Base-by-base conservation (phyloP, 805 yeast genomes). In the Maudiozyma serrabonitensis region DNA sequence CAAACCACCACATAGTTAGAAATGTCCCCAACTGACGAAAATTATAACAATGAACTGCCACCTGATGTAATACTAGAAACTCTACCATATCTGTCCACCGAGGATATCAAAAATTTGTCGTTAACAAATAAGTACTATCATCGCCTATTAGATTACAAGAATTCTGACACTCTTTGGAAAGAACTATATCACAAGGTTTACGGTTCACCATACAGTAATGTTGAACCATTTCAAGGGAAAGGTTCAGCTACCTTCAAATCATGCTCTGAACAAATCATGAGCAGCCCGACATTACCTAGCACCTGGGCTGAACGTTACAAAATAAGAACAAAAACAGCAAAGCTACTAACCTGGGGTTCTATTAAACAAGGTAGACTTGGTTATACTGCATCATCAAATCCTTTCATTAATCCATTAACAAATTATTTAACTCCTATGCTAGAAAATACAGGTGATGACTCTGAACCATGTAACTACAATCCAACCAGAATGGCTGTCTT, bases 311-410 rank as follows among this genome's bases (percentile, higher is more conserved):
- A 59, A n/a, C 41, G 61, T 7, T 66, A 56, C 50, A 47, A 56
- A 5, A 16, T 54, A 16, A 50, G 69, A 26, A 45, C 59, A 3
- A 45, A 51, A 8, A 47, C 57, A 12, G 54, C 63, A 6, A 47
- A 50, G n/a, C 38, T 66, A 3, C 61, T 60, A 43, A 62, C 68
- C 0, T 66, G 69, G 69, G 69, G 69, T 0, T 62, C 65, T 38
- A 41, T 62, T 7, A 61, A 57, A 43, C 64, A 64, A 46, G 63
- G 63, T 18, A 53, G 69, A 40, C 49, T 66, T 16, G 69, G 69
- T 2, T 66, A 55, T 41, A 62, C 64, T 1, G 55, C 57, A 1
- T 40, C 47, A 1, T 60, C 67, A 3, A 59, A 63, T 43, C 44
- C 42, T 6, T 28, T 56, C 15, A 19, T 63, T 15, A 11, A n/a